Percentiles rank a stretch among this genome's conserved stretches.
Evolutionary conservation across 352 stramenopile species (phyloP).

Genomic region (Globisporangium nunn): DNA sequence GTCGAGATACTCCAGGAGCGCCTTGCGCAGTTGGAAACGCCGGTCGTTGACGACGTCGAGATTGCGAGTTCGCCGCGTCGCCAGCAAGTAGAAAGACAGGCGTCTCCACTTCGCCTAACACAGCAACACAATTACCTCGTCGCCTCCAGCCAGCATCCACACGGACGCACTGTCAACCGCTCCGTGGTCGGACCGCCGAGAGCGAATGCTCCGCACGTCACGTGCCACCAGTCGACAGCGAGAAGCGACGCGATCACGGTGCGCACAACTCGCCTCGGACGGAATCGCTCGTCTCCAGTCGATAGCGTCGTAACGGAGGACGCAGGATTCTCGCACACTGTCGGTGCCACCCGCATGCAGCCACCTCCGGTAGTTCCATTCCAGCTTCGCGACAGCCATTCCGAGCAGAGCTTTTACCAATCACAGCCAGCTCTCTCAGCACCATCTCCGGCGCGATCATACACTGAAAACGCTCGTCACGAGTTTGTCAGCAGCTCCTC

Average conservation of each 20-base stretch:
- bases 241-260: slow-evolving; percentile 2
- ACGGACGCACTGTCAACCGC: slow-evolving; percentile 1
- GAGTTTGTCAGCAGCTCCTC: neutral
- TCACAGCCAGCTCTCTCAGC: neutral
- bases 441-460: neutral
- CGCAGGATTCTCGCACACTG: neutral
- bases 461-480: neutral
- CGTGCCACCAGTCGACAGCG: slow-evolving; percentile 1
- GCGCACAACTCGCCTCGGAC: slow-evolving; percentile 1
- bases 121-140: neutral
- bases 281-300: slow-evolving; percentile 1
- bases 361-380: slow-evolving; percentile 3
- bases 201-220: slow-evolving; percentile 1
- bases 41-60: neutral
- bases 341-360: neutral
- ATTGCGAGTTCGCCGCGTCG: neutral
- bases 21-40: neutral
- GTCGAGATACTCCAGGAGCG: slow-evolving; percentile 2
- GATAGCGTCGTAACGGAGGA: neutral
- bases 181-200: slow-evolving; percentile 1
- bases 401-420: neutral
- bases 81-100: too few relatives aligned
- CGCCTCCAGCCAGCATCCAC: neutral
- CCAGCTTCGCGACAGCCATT: slow-evolving; percentile 1
- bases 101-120: neutral